phyloP scores from a whole-genome alignment of 2,329 filamentous ascomycete species.

The Hypoxylon sp. region DNA sequence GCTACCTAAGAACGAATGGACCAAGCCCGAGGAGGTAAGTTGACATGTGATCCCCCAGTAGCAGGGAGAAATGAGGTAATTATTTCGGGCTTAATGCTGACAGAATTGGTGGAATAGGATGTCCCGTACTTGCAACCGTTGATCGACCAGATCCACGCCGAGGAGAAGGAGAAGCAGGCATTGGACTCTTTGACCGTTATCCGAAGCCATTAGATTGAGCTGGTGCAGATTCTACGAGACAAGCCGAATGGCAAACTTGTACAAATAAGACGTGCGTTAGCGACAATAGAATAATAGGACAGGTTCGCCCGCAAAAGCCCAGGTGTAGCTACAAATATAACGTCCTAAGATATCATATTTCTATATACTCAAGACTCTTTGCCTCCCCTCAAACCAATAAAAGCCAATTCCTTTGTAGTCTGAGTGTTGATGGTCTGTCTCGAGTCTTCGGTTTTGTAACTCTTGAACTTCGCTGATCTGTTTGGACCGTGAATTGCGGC shows the following conservation, averaged over 20 bases:
- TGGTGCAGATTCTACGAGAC: slow-evolving; percentile 4
- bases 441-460: not conserved
- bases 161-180: slow-evolving; percentile 66
- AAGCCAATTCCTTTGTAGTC: not conserved
- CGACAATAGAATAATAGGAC: slow-evolving; percentile 45
- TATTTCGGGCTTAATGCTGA: slow-evolving; percentile 2
- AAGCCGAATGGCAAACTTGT: slow-evolving; percentile 42
- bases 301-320: slow-evolving; percentile 24
- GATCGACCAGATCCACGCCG: slow-evolving; percentile 65
- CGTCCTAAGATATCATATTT: slow-evolving; percentile 21
- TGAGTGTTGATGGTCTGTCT: not conserved
- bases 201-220: slow-evolving; percentile 50
- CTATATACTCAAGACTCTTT: slow-evolving; percentile 33
- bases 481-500: not conserved
- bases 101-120: slow-evolving; percentile 58
- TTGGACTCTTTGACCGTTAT: slow-evolving; percentile 54
- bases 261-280: slow-evolving; percentile 46
- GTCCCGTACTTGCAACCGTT: slow-evolving; percentile 68
- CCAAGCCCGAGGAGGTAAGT: slow-evolving; percentile 68
- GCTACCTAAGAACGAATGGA: slow-evolving; percentile 74
- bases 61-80: not conserved
- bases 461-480: not conserved
- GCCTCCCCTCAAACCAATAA: slow-evolving; percentile 5
- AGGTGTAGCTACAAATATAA: slow-evolving; percentile 23
- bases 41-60: not conserved